Evolutionary conservation across 2,329 filamentous ascomycete species (phyloP), one percentile per base, ranked within the genome.

Genomic region (Fusarium vanettenii): DNA sequence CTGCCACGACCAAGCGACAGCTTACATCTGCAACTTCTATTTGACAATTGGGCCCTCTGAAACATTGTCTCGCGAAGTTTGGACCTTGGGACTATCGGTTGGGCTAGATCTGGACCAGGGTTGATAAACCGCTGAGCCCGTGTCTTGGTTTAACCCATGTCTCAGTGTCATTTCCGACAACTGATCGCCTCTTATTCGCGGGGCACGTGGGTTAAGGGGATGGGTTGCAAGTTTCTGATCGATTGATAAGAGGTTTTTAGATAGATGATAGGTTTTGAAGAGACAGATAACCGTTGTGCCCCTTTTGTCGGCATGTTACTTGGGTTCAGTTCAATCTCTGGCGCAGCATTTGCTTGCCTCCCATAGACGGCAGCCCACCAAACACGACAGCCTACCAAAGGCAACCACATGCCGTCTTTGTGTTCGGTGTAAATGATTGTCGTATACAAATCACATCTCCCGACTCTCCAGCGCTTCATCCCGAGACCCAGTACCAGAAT

Each of bases 1-100:
- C 60, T 62, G 60, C 7, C 43, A 35, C 41, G 6, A n/a, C 31
- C 20, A 27, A 3, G n/a, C 29, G 43, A 35, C 11, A 39, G 37
- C n/a, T 20, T 57, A 60, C 9, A 61, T 61, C 41, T 72, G 64
- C 33, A 61, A 33, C 57, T 66, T 48, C n/a, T 39, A 63, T 63
- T 59, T 16, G 45, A 31, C 29, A 63, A 52, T 31, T 50, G 5
- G 22, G 16, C 31, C 25, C 25, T n/a, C 2, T 39, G 20, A 25
- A n/a, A 39, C 64, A 66, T 13, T 41, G 64, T 39, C n/a, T 67
- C 48, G 37, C 16, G 35, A 29, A n/a, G 9, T 20, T 31, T 27
- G 35, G 50, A 16, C 8, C 2, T 31, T 35, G n/a, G 37, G 37
- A 43, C 61, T 67, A 64, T 66, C 59, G 41, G 37, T 13, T 18